Evolutionary conservation across 202 grass and related monocot species (phyloP).

Genomic region (Setaria viridis): DNA sequence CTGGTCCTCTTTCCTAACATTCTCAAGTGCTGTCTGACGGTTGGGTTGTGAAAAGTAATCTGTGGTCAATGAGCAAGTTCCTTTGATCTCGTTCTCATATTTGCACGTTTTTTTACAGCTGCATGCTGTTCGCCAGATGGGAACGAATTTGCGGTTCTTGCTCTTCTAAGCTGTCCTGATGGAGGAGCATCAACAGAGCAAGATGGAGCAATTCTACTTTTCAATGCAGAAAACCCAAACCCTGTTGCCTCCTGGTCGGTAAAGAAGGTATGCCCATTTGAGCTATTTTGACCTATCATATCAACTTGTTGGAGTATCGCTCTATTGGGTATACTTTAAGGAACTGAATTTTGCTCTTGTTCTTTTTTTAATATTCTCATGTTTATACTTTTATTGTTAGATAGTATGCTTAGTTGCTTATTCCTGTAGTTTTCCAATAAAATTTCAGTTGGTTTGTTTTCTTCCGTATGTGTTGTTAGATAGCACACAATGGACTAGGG

Average conservation of each 20-base stretch:
- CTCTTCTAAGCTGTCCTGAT: conserved; percentile 52
- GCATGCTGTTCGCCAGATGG: conserved; percentile 62
- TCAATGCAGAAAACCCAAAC: conserved; percentile 68
- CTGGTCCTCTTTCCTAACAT: background rate
- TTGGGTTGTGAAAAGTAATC: background rate
- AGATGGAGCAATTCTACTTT: conserved; percentile 82
- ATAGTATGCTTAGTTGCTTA: background rate
- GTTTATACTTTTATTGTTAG: background rate
- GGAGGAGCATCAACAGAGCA: conserved; percentile 45
- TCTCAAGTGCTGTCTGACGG: background rate
- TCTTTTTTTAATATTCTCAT: background rate
- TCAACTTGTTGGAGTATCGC: background rate
- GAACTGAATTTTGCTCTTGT: background rate
- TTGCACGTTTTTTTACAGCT: conserved; percentile 59
- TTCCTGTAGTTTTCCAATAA: background rate
- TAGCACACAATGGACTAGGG: background rate
- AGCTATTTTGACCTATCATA: background rate
- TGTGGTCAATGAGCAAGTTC: background rate
- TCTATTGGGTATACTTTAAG: background rate
- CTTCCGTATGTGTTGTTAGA: conserved; percentile 16
- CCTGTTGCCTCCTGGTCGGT: conserved; percentile 75
- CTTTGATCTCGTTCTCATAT: conserved; percentile 40
- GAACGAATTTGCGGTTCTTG: conserved; percentile 72
- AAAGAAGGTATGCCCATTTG: conserved; percentile 63
- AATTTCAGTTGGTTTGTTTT: conserved; percentile 20